phyloP scores from a whole-genome alignment of 148 eudicot species.

The Amaranthus hypochondriacus region DNA sequence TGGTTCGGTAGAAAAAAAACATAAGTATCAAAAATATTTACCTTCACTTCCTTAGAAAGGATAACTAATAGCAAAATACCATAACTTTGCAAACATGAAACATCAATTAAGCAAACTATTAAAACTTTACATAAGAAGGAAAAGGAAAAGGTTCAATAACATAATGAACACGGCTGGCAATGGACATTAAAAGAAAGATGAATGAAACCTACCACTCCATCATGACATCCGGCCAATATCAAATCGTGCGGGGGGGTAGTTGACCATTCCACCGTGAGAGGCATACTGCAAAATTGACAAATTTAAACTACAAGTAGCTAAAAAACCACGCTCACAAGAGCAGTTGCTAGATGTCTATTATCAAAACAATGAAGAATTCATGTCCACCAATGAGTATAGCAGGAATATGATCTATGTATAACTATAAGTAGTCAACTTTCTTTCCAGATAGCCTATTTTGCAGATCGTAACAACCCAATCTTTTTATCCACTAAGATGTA shows the following conservation, averaged over 20 bases:
- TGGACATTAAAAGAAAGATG: neutral
- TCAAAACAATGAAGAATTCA: neutral
- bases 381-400: neutral
- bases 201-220: conserved; percentile 69
- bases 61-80: neutral
- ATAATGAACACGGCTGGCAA: neutral
- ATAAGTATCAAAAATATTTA: neutral
- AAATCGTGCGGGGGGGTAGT: conserved; percentile 73
- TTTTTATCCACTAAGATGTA: neutral
- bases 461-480: neutral
- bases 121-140: neutral
- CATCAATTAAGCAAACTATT: neutral
- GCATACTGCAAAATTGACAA: conserved; percentile 54
- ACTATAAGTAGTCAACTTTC: neutral
- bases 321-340: neutral
- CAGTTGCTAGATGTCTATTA: neutral
- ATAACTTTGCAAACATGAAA: conserved; percentile 13
- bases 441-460: neutral
- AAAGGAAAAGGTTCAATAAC: neutral
- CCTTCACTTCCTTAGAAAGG: neutral
- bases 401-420: neutral
- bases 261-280: conserved; percentile 91
- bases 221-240: conserved; percentile 89
- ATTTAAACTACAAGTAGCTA: conserved; percentile 3
- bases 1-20: neutral